Base-by-base conservation (phyloP, 345 rosid species). In the Lagerstroemia speciosa region DNA sequence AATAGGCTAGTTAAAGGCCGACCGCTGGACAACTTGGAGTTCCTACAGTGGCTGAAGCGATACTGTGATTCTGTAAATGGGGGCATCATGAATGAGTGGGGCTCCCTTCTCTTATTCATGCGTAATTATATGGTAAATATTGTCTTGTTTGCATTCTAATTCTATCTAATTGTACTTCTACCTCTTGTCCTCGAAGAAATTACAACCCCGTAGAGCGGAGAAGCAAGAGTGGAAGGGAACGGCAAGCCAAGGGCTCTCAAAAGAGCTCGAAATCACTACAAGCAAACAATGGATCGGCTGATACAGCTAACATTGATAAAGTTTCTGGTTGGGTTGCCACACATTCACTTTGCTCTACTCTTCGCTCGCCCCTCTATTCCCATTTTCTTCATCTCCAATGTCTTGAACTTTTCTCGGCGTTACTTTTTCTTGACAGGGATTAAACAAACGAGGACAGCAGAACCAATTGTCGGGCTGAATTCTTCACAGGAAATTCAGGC, bases 11-110 rank as follows among this genome's bases (percentile, higher is more conserved):
- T 94, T 58, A 94, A 94, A 80, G 96, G 95, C 55, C 81, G 96
- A 43, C 92, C 97, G 66, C 76, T 94, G 84, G 97, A 94, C 89
- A 94, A 94, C 78, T 83, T 94, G 91, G 99, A 94, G 85, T 91
- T 91, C 80, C 77, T 91, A 60, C 99, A 94, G 60, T 94, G 99
- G 99, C 83, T 94, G 67, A 94, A 89, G 78, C 87, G 96, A 16
- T 91, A 89, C 69, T 94, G 99, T 72, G 99, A 94, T 82, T 91
- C 99, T 46, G 78, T 91, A 4, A 94, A 94, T 76, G 96, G 97
- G 37, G 99, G 99, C 82, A 89, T 89, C 53, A 84, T 91, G 94
- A 93, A 91, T 26, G 96, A 93, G 99, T 93, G 84, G 40, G 76
- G 63, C 61, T 71, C 45, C 41, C 48, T 53, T 34, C 41, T 60